These are phyloP conservation scores for Helianthus annuus DNA, from an alignment of 129 eudicot species.

Conservation along the genomic window DNA sequence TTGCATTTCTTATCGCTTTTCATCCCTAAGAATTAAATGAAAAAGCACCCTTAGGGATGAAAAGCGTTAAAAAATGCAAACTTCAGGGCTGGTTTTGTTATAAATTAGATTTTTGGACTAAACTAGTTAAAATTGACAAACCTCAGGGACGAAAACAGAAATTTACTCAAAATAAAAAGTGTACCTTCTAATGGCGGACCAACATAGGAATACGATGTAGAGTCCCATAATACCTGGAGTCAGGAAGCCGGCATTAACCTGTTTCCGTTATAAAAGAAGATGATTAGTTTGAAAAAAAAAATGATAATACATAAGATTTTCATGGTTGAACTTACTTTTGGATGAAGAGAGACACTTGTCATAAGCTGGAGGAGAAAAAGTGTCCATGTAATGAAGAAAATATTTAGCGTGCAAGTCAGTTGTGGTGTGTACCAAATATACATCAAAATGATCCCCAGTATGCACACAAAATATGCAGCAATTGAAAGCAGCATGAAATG, in stretches of 20 bases:
- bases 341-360: slow-evolving; percentile 79
- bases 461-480: slow-evolving; percentile 59
- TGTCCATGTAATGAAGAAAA: slow-evolving; percentile 73
- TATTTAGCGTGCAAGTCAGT: slow-evolving; percentile 63
- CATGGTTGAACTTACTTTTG: slow-evolving; percentile 43
- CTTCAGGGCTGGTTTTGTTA: no score
- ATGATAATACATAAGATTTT: slow-evolving; percentile 6
- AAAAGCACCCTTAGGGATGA: no score
- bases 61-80: no score
- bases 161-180: neutral
- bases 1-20: no score
- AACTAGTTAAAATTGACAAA: no score
- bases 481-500: slow-evolving; percentile 64
- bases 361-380: slow-evolving; percentile 73
- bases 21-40: no score
- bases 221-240: slow-evolving; percentile 86
- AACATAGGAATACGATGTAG: slow-evolving; percentile 75
- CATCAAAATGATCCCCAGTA: slow-evolving; percentile 72
- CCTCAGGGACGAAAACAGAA: no score
- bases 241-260: slow-evolving; percentile 70
- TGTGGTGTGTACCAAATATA: slow-evolving; percentile 82
- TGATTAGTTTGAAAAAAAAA: neutral
- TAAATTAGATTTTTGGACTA: no score
- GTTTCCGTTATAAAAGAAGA: slow-evolving; percentile 18
- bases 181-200: slow-evolving; percentile 90